These are phyloP conservation scores for Lachnellula willkommii DNA, from an alignment of 2,329 filamentous ascomycete species.

Conservation along the genomic window DNA sequence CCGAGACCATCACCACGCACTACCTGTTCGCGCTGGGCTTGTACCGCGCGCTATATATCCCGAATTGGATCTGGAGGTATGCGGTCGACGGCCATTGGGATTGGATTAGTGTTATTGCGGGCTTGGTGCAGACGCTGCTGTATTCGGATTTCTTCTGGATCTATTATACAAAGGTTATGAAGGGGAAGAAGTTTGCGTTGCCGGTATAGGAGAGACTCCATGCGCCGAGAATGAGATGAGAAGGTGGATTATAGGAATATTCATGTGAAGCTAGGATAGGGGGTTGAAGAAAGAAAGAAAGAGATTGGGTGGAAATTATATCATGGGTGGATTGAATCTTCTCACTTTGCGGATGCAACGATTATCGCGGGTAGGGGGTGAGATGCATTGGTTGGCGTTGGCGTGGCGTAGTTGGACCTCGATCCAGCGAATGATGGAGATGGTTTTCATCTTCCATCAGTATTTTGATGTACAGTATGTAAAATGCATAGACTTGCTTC, in stretches of 20 bases:
- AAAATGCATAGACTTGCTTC: conserved; percentile 13
- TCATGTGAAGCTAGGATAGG: neutral
- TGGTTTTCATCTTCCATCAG: conserved; percentile 1
- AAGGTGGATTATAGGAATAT: neutral
- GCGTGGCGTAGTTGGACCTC: conserved; percentile 17
- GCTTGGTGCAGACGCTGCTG: conserved; percentile 85
- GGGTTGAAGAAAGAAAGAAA: neutral
- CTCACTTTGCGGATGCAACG: conserved; percentile 1
- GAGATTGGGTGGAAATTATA: neutral
- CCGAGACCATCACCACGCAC: conserved; percentile 98
- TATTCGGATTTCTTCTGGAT: conserved; percentile 99
- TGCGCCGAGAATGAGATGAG: neutral
- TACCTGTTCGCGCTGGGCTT: conserved; percentile 90
- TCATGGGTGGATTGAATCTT: neutral
- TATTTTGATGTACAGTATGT: conserved; percentile 22
- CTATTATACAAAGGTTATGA: conserved; percentile 94
- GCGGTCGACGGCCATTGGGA: conserved; percentile 75
- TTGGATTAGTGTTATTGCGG: conserved; percentile 81
- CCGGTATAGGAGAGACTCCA: conserved; percentile 54
- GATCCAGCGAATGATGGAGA: conserved; percentile 15
- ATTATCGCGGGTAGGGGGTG: conserved; percentile 1
- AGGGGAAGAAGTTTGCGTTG: conserved; percentile 83
- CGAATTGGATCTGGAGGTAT: conserved; percentile 96
- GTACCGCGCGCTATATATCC: conserved; percentile 93
- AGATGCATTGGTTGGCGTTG: conserved; percentile 29